phyloP scores from a whole-genome alignment of 257 asterid species.

The Przewalskia tangutica region DNA sequence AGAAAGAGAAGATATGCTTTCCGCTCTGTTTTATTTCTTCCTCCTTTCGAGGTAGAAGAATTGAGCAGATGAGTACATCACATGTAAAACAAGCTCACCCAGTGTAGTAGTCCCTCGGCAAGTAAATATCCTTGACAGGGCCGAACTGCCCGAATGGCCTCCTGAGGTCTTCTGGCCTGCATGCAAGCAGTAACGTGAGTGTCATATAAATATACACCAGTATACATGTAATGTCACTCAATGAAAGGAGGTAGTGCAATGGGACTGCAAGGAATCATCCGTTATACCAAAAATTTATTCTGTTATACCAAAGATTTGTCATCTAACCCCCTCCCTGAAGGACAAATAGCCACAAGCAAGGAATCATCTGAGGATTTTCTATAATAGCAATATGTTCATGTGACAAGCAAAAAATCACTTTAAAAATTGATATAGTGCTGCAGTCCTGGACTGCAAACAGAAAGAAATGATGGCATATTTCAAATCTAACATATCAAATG shows the following conservation, averaged over 20 bases:
- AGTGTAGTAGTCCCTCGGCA: conserved; percentile 20
- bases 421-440: neutral
- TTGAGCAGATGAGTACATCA: neutral
- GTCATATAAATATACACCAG: neutral
- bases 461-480: neutral
- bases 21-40: neutral
- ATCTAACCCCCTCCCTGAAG: neutral
- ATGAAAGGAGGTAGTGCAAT: neutral
- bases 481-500: neutral
- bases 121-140: conserved; percentile 17
- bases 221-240: neutral
- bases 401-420: neutral
- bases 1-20: neutral
- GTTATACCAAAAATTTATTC: too few relatives aligned
- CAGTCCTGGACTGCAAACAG: neutral
- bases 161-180: conserved; percentile 19
- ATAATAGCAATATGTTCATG: neutral
- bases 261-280: too few relatives aligned
- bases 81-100: conserved; percentile 44
- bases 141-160: conserved; percentile 20
- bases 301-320: neutral
- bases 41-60: neutral
- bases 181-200: neutral
- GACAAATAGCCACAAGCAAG: neutral
- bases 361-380: neutral